These are phyloP conservation scores for Pseudonectria buxi DNA, from an alignment of 2,329 filamentous ascomycete species.

Conservation along the genomic window DNA sequence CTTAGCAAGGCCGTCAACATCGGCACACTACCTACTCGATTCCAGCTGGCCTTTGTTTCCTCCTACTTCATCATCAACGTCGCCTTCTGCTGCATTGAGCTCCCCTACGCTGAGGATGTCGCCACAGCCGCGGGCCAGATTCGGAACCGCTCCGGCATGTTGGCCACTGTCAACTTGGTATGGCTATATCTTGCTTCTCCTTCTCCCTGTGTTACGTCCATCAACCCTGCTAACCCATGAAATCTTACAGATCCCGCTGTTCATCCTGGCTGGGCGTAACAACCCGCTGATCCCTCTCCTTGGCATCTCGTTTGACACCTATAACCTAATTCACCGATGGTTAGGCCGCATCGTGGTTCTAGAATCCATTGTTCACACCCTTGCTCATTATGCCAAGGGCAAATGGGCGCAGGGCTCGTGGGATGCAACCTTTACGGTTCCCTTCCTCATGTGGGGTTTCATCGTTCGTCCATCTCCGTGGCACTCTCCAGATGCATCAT, in stretches of 20 bases:
- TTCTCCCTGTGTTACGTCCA: too few species aligned
- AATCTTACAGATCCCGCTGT: conserved; percentile 50
- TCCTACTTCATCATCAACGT: conserved; percentile 53
- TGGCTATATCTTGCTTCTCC: conserved; percentile 5
- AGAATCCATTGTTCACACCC: conserved; percentile 60
- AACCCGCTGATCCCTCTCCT: conserved; percentile 69
- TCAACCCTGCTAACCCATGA: conserved; percentile 6
- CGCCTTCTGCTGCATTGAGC: conserved; percentile 60
- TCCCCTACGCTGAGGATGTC: conserved; percentile 49
- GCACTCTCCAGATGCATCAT: not conserved
- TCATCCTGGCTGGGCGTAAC: conserved; percentile 68
- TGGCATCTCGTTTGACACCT: conserved; percentile 73
- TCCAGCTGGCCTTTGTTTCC: conserved; percentile 50
- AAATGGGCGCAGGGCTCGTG: conserved; percentile 43
- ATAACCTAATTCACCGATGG: conserved; percentile 77
- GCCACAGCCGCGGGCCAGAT: conserved; percentile 41
- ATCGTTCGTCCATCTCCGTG: conserved; percentile 42
- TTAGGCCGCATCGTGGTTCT: conserved; percentile 68
- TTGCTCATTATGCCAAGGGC: conserved; percentile 48
- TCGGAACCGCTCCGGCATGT: conserved; percentile 62
- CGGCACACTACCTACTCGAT: conserved; percentile 54
- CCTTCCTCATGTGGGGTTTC: conserved; percentile 55
- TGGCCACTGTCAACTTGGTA: conserved; percentile 71
- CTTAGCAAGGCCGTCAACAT: conserved; percentile 51
- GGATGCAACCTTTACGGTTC: conserved; percentile 25